Conservation (phyloP, 2,329 filamentous ascomycete species). For the Fusarium aywerte region DNA sequence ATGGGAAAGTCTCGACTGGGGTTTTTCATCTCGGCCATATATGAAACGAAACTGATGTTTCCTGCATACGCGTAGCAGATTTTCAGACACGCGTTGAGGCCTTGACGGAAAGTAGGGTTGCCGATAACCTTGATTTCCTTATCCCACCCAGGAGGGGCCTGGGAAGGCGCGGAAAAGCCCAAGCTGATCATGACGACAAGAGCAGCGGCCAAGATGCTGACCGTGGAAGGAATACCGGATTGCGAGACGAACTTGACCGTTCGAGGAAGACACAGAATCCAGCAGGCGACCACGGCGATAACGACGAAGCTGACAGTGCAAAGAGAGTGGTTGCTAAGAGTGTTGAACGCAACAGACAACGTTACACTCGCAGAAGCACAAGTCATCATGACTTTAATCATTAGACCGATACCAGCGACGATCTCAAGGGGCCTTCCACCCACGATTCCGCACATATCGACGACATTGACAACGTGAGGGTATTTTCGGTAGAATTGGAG, state of each 20-base stretch:
- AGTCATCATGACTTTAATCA: constrained; percentile 77
- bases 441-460: constrained; percentile 71
- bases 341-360: constrained; percentile 73
- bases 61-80: constrained; percentile 48
- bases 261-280: constrained; percentile 69
- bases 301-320: constrained; percentile 73
- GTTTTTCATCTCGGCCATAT: constrained; percentile 51
- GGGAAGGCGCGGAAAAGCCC: constrained; percentile 30
- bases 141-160: constrained; percentile 44
- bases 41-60: constrained; percentile 48
- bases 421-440: constrained; percentile 43
- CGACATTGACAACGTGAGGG: constrained; percentile 75
- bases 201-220: constrained; percentile 45
- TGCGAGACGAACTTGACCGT: constrained; percentile 61
- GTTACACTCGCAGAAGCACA: constrained; percentile 72
- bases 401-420: constrained; percentile 66
- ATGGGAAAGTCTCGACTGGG: constrained; percentile 49
- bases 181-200: constrained; percentile 48
- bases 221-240: constrained; percentile 44
- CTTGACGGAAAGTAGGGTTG: constrained; percentile 43
- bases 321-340: constrained; percentile 66
- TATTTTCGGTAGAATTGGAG: constrained; percentile 76
- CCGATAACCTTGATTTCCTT: constrained; percentile 41
- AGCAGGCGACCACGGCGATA: constrained; percentile 70
- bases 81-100: constrained; percentile 44